Percentiles rank a stretch among this genome's conserved stretches.
phyloP scores from a whole-genome alignment of 2,329 filamentous ascomycete species.

The Phyllosticta citrichinensis region DNA sequence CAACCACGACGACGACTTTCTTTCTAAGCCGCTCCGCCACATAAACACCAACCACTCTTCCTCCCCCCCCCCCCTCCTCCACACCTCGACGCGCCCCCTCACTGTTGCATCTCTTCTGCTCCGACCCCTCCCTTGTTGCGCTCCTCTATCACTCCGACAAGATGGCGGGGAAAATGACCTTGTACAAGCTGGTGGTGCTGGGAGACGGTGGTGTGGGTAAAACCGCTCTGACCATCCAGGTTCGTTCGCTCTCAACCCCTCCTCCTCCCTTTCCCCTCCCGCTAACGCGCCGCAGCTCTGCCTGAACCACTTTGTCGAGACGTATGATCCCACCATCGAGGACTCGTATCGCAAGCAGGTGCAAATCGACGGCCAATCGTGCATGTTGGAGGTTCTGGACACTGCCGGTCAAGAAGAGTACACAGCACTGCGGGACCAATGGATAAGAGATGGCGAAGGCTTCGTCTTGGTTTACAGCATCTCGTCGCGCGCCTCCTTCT shows the following conservation, averaged over 20 bases:
- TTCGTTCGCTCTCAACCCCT: constrained; percentile 41
- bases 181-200: constrained; percentile 92
- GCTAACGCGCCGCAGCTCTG: constrained; percentile 54
- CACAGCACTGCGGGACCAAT: constrained; percentile 90
- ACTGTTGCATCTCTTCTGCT: background rate
- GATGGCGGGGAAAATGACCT: constrained; percentile 89
- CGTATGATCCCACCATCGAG: constrained; percentile 61
- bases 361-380: constrained; percentile 86
- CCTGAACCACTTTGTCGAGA: constrained; percentile 97
- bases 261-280: background rate
- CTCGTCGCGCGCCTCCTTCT: constrained; percentile 89
- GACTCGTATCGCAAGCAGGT: constrained; percentile 61
- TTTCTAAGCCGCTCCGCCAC: background rate
- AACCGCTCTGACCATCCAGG: constrained; percentile 82
- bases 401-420: constrained; percentile 98
- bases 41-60: constrained; percentile 6
- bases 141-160: constrained; percentile 17
- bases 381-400: constrained; percentile 95
- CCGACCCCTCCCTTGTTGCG: constrained; percentile 3
- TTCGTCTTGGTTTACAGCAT: constrained; percentile 98
- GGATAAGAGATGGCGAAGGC: constrained; percentile 95
- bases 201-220: constrained; percentile 92
- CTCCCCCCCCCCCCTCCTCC: background rate
- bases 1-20: background rate
- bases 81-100: background rate